Conservation (phyloP, 2,329 filamentous ascomycete genomes). For the Didymosphaeria variabile region DNA sequence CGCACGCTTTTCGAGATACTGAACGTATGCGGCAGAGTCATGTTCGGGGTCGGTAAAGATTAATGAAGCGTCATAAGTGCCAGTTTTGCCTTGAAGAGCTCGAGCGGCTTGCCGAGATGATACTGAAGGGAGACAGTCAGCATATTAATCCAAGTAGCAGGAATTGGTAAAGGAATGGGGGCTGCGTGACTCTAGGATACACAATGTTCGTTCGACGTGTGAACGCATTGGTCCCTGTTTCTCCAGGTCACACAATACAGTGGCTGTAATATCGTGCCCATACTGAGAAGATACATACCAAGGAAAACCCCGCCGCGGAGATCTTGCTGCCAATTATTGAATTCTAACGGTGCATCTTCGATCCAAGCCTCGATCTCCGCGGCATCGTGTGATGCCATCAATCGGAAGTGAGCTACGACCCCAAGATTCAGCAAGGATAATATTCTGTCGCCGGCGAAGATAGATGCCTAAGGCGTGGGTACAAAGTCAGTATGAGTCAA, state of each 20-base stretch:
- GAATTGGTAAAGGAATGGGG: not conserved
- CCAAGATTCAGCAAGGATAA: constrained; percentile 77
- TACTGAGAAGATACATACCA: not conserved
- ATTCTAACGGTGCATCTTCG: constrained; percentile 76
- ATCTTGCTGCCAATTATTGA: constrained; percentile 76
- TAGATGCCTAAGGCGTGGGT: no score
- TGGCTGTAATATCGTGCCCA: not conserved
- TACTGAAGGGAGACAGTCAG: constrained; percentile 50
- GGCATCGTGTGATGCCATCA: constrained; percentile 75
- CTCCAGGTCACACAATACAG: not conserved
- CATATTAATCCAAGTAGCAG: no score
- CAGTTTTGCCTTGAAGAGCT: constrained; percentile 79
- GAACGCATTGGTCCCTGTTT: no score
- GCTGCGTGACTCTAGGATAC: not conserved
- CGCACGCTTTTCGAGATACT: constrained; percentile 56
- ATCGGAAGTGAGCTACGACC: constrained; percentile 70
- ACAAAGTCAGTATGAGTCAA: no score
- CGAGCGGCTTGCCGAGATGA: constrained; percentile 71
- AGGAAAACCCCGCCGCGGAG: constrained; percentile 76
- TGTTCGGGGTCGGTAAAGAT: constrained; percentile 77
- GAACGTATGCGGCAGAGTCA: constrained; percentile 65
- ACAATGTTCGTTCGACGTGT: no score
- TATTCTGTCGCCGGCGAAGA: constrained; percentile 74
- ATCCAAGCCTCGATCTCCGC: constrained; percentile 75
- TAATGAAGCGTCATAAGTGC: constrained; percentile 57